Conservation (phyloP, 2,329 filamentous ascomycete species). For the Colletotrichum euphorbiae region DNA sequence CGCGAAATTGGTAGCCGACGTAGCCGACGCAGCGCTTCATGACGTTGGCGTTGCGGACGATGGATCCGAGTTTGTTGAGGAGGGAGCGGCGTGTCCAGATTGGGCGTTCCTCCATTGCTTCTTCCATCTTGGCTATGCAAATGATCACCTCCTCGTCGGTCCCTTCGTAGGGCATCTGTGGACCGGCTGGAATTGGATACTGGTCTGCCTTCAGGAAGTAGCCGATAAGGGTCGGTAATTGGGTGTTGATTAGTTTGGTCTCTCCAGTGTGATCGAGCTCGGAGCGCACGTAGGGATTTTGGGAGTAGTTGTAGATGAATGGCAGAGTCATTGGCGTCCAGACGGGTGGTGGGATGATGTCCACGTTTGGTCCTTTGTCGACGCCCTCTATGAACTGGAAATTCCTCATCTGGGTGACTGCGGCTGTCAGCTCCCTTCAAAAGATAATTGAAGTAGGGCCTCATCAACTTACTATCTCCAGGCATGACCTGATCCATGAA, state of each 20-base stretch:
- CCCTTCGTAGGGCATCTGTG: slow-evolving; percentile 68
- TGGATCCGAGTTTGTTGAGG: slow-evolving; percentile 74
- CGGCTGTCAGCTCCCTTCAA: slow-evolving; percentile 53
- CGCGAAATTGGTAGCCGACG: slow-evolving; percentile 91
- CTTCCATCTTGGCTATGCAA: slow-evolving; percentile 72
- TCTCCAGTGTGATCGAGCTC: slow-evolving; percentile 67
- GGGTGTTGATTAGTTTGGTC: slow-evolving; percentile 66
- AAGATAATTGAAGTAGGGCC: neutral
- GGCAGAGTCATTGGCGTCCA: slow-evolving; percentile 80
- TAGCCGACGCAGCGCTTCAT: slow-evolving; percentile 84
- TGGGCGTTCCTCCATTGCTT: slow-evolving; percentile 78
- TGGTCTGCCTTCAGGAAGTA: slow-evolving; percentile 71
- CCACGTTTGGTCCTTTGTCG: slow-evolving; percentile 67
- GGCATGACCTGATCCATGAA: slow-evolving; percentile 79
- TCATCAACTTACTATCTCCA: slow-evolving; percentile 68
- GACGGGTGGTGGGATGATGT: slow-evolving; percentile 83
- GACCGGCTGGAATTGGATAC: slow-evolving; percentile 71
- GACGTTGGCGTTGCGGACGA: slow-evolving; percentile 63
- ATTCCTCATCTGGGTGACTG: slow-evolving; percentile 58
- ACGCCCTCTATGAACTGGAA: slow-evolving; percentile 73
- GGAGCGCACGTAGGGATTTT: slow-evolving; percentile 81
- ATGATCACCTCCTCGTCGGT: slow-evolving; percentile 71
- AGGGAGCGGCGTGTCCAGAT: slow-evolving; percentile 89
- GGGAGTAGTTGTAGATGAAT: slow-evolving; percentile 84
- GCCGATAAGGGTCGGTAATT: slow-evolving; percentile 67